Base-by-base conservation (phyloP, 768 basidiomycete species). In the Xerocomus brunneocitrinus region DNA sequence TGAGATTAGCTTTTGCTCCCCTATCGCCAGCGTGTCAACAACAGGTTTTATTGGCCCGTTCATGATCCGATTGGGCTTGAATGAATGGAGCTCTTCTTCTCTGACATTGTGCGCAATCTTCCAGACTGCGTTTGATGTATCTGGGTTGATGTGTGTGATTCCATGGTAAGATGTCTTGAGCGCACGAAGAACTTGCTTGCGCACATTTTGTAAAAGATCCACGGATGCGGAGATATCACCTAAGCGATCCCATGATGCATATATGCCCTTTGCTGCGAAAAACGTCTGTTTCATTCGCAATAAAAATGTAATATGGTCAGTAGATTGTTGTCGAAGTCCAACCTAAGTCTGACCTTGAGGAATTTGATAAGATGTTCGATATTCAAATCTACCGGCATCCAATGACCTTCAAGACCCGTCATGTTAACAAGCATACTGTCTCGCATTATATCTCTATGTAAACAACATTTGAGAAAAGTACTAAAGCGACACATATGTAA, bases 321-420 rank as follows among this genome's bases (percentile, higher is more conserved):
- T 24, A 7, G 2, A 19, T 19, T 19, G 19, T 19, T 19, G 19
- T 19, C 3, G 14, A 16, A 10, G 25, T 13, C 36, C 13, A 14
- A n/a, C 13, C 9, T 16, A 14, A 14, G 38, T 10, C 32, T 27
- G 8, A 69, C 68, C 69, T 73, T 75, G 0, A 73, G 40, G 50
- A 69, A 64, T 0, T 63, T 44, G 40, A 74, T 73, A 0, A 67
- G 41, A 53, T 76, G 73, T 35, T 75, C 68, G 1, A 74, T 73
- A 45, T 76, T 74, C 2, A 71, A 8, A 39, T 75, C 69, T 10
- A 73, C 61, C 0, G 54, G 56, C 71, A 74, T 75, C 2, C 52
- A 62, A 47, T 73, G 71, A 1, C 71, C 70, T 7, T 64, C 53
- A 1, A 68, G 49, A 0, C 74, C 72, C 0, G 66, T 64, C 0